phyloP scores from a whole-genome alignment of 164 flowering plant genomes.

The Malania oleifera region DNA sequence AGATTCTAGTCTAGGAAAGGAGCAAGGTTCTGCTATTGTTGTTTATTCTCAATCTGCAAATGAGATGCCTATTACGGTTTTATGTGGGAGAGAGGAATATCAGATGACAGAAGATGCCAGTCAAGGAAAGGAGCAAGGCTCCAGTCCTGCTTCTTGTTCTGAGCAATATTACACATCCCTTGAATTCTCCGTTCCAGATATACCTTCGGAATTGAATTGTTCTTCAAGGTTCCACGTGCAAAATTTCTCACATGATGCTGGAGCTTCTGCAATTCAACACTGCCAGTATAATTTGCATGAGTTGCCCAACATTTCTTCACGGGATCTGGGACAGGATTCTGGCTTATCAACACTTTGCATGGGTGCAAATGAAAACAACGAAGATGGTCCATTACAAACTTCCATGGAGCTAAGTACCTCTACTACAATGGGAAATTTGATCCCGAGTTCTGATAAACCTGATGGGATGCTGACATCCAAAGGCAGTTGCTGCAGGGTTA shows the following conservation, averaged over 20 bases:
- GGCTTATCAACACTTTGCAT: slow-evolving; percentile 21
- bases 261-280: slow-evolving; percentile 20
- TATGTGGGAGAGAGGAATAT: slow-evolving; percentile 27
- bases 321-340: slow-evolving; percentile 33
- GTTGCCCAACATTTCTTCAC: slow-evolving; percentile 26
- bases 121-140: slow-evolving; percentile 28
- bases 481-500: slow-evolving; percentile 27
- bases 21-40: slow-evolving; percentile 48
- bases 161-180: slow-evolving; percentile 32
- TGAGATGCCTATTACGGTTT: slow-evolving; percentile 29
- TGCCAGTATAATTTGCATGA: slow-evolving; percentile 25
- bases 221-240: slow-evolving; percentile 27
- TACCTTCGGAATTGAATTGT: slow-evolving; percentile 25
- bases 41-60: slow-evolving; percentile 42
- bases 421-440: slow-evolving; percentile 23
- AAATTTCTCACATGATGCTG: slow-evolving; percentile 21
- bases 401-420: slow-evolving; percentile 24
- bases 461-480: slow-evolving; percentile 33
- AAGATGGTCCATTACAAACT: slow-evolving; percentile 22
- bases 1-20: no score
- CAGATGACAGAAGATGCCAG: slow-evolving; percentile 27
- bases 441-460: slow-evolving; percentile 22
- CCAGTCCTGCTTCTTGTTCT: slow-evolving; percentile 38
- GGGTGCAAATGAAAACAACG: slow-evolving; percentile 23
- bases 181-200: slow-evolving; percentile 37